Percentiles rank a stretch among this genome's conserved stretches.
Conservation (phyloP, 1,284 basidiomycete species). For the Phlebopus sp. region DNA sequence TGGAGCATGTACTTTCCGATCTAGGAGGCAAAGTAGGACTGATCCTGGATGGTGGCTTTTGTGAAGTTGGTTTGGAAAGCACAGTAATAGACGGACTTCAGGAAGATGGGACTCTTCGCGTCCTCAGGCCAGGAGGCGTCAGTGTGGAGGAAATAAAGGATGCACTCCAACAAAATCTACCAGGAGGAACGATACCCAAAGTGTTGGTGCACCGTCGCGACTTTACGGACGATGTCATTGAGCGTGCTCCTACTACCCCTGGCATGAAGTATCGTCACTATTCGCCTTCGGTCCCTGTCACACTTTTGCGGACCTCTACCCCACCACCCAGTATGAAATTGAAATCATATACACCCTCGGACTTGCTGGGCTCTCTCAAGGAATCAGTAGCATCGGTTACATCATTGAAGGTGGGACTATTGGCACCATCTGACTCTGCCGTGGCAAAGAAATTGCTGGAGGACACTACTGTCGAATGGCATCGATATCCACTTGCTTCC, state of each 20-base stretch:
- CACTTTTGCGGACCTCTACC: slow-evolving; percentile 60
- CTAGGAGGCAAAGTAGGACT: slow-evolving; percentile 71
- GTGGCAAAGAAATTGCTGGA: slow-evolving; percentile 42
- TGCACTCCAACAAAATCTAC: slow-evolving; percentile 48
- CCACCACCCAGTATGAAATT: slow-evolving; percentile 34
- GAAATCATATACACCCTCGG: slow-evolving; percentile 28
- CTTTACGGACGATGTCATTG: slow-evolving; percentile 65
- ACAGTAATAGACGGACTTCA: slow-evolving; percentile 90
- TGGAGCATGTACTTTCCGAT: slow-evolving; percentile 83
- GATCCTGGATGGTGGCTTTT: slow-evolving; percentile 92
- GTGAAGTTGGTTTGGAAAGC: slow-evolving; percentile 90
- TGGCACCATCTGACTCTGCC: slow-evolving; percentile 66
- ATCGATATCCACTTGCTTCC: slow-evolving; percentile 59
- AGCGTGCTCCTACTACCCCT: slow-evolving; percentile 86
- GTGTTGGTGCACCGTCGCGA: slow-evolving; percentile 78
- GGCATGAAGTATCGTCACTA: slow-evolving; percentile 99
- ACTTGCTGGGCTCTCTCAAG: slow-evolving; percentile 44
- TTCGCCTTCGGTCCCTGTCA: slow-evolving; percentile 83
- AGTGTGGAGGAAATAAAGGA: slow-evolving; percentile 85
- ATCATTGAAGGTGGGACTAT: slow-evolving; percentile 58
- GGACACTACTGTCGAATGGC: slow-evolving; percentile 47
- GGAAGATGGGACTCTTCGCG: slow-evolving; percentile 70
- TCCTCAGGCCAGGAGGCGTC: slow-evolving; percentile 91
- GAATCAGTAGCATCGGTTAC: slow-evolving; percentile 11
- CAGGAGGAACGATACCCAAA: slow-evolving; percentile 39